Evolutionary conservation across 306 rosid species (phyloP).

Genomic region (Senna siamea): DNA sequence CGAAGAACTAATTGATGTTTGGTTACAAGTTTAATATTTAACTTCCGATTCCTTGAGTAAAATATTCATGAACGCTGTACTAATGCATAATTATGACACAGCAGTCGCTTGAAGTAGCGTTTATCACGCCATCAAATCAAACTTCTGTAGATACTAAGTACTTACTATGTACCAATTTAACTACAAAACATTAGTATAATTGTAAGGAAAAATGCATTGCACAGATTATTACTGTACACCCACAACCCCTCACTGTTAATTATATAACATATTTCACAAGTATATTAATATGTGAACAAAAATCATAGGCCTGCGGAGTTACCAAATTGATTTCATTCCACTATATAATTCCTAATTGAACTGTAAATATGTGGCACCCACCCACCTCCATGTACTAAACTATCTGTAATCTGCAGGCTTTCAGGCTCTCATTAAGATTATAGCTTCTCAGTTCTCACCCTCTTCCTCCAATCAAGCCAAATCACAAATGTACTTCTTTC

Average conservation of each 20-base stretch:
- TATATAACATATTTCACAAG: conserved; percentile 51
- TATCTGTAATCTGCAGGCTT: conserved; percentile 26
- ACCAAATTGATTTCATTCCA: conserved; percentile 32
- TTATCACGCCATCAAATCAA: not conserved
- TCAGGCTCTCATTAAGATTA: conserved; percentile 22
- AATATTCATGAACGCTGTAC: too few relatives aligned
- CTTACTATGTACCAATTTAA: conserved; percentile 24
- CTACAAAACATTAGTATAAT: conserved; percentile 41
- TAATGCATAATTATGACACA: too few relatives aligned
- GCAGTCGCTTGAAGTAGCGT: not conserved
- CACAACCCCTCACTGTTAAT: conserved; percentile 48
- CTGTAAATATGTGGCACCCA: conserved; percentile 42
- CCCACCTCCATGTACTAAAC: conserved; percentile 28
- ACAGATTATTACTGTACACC: conserved; percentile 64
- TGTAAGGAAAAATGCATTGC: conserved; percentile 55
- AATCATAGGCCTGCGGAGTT: conserved; percentile 42
- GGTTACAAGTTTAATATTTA: too few relatives aligned
- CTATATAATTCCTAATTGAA: conserved; percentile 47
- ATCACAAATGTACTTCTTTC: conserved; percentile 30
- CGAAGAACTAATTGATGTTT: too few relatives aligned
- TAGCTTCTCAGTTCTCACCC: conserved; percentile 39
- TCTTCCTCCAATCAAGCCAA: conserved; percentile 30
- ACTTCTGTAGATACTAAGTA: not conserved
- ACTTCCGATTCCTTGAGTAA: too few relatives aligned
- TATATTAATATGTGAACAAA: conserved; percentile 51